Evolutionary conservation across 1,139 yeast genomes (phyloP), one percentile per base, ranked within the genome.

Genomic region (Kurtzmaniella quercitrusa): DNA sequence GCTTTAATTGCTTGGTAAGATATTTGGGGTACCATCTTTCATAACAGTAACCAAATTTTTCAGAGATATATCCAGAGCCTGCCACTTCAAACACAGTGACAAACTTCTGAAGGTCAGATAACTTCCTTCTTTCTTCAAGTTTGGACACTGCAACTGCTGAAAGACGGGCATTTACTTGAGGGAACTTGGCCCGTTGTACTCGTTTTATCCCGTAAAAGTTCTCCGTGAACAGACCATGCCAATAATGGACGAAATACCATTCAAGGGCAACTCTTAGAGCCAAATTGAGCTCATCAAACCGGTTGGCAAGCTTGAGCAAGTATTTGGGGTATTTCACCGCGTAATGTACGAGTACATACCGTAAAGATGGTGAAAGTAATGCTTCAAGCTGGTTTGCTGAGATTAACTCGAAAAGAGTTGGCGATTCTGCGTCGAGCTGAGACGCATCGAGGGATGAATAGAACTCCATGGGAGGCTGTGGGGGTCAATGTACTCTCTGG

Each of bases 211-310:
- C 98, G 58, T 93, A 91, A 59, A 91, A 93, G 59, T 87, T 87
- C 60, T 91, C 98, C 0, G 96, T 88, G 54, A 93, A 89, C 2
- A 94, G 80, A 0, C 95, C 82, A 55, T 87, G 91, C 89, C 95
- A 87, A 45, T 75, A 73, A 43, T 69, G 75, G 42, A 91, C 61
- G 54, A 85, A 88, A 52, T 78, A 76, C 73, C 82, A 83, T 61
- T 93, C 97, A 1, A 91, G 69, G n/a, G 76, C 51, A 0, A 87
- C 81, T 59, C 93, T 68, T 3, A 84, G 51, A 2, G 78, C 50
- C 10, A 85, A 62, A 53, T 85, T 85, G 31, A 89, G 54, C 64
- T 88, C 96, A 59, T 91, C 97, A 57, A 85, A 90, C 43, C 71
- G 67, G 55, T 86, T 82, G 34, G 88, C 81, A 6, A 85, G 55